phyloP scores from a whole-genome alignment of 768 basidiomycete genomes.

The Gelatoporia subvermispora region DNA sequence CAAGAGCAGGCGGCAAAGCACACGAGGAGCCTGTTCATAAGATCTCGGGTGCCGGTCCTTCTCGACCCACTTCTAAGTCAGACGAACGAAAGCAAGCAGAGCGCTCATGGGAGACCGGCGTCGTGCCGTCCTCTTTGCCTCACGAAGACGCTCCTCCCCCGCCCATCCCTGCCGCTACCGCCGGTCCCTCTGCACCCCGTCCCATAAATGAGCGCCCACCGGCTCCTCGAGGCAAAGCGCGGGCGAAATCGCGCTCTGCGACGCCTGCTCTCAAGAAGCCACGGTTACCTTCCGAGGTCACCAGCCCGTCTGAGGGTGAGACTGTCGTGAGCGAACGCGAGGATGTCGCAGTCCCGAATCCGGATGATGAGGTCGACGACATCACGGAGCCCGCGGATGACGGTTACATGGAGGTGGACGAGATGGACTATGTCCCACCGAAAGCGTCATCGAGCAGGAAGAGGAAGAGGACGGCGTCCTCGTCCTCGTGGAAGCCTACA shows the following conservation, averaged over 20 bases:
- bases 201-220: conserved; percentile 6
- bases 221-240: conserved; percentile 3
- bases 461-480: conserved; percentile 16
- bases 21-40: too few species aligned
- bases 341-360: conserved; percentile 1
- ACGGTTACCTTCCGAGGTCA: not conserved
- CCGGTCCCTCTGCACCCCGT: conserved; percentile 4
- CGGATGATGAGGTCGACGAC: conserved; percentile 31
- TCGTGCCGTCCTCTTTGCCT: conserved; percentile 58
- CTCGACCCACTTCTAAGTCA: not conserved
- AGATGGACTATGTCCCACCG: conserved; percentile 11
- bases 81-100: conserved; percentile 17
- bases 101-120: conserved; percentile 8
- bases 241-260: not conserved
- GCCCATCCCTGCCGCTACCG: not conserved
- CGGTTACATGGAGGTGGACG: conserved; percentile 31
- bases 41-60: not conserved
- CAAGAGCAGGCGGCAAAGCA: too few species aligned
- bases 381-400: conserved; percentile 40
- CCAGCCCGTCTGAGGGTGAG: conserved; percentile 3
- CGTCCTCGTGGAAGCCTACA: conserved; percentile 17
- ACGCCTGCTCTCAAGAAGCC: not conserved
- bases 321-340: conserved; percentile 5
- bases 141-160: conserved; percentile 20
- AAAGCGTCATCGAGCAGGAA: conserved; percentile 31